Percentiles rank a stretch among this genome's conserved stretches.
phyloP scores from a whole-genome alignment of 306 rosid species.

The Luffa acutangula region DNA sequence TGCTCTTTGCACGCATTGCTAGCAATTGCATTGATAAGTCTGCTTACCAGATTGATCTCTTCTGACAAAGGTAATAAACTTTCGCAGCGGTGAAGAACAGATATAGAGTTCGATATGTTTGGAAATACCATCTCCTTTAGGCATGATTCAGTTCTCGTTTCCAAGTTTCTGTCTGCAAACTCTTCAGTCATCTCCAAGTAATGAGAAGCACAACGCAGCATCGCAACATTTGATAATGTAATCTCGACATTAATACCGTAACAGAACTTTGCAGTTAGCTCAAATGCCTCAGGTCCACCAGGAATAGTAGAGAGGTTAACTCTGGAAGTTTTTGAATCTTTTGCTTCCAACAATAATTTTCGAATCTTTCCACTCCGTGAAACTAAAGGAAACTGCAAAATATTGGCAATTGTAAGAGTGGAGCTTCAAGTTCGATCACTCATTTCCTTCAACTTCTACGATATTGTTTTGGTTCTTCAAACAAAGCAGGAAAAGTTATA shows the following conservation, averaged over 20 bases:
- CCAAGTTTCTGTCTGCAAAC: slow-evolving; percentile 62
- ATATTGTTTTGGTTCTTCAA: background rate
- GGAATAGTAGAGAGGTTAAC: slow-evolving; percentile 53
- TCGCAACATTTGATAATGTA: slow-evolving; percentile 63
- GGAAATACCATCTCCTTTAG: slow-evolving; percentile 61
- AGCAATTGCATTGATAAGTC: slow-evolving; percentile 77
- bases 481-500: background rate
- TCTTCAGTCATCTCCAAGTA: slow-evolving; percentile 92
- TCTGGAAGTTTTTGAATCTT: slow-evolving; percentile 61
- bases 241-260: slow-evolving; percentile 69
- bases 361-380: slow-evolving; percentile 83
- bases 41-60: slow-evolving; percentile 57
- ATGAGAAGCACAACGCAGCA: slow-evolving; percentile 62
- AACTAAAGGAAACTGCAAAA: slow-evolving; percentile 82
- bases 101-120: slow-evolving; percentile 55
- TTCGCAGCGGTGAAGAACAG: slow-evolving; percentile 84
- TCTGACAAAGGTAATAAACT: slow-evolving; percentile 66
- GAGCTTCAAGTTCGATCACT: background rate
- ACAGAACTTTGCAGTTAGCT: slow-evolving; percentile 84
- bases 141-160: slow-evolving; percentile 50
- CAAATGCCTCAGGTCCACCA: slow-evolving; percentile 87
- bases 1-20: slow-evolving; percentile 91
- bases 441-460: background rate
- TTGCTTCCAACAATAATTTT: slow-evolving; percentile 65
- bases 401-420: background rate